Base-by-base conservation (phyloP, 2,329 filamentous ascomycete genomes). In the Phoma sp. region DNA sequence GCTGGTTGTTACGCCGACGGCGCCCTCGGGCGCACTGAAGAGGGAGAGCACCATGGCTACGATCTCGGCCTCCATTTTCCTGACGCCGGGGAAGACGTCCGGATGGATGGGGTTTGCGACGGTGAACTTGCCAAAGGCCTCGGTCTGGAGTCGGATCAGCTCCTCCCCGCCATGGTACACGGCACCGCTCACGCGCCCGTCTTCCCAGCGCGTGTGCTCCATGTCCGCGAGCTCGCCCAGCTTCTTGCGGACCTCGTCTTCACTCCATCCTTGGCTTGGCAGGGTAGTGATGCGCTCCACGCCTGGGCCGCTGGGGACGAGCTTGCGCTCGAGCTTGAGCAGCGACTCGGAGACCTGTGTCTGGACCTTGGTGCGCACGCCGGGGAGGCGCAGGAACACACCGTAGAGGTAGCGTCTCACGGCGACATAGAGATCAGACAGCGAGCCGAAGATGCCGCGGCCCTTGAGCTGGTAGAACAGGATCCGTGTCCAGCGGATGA, bases 1-100 rank as follows among this genome's bases (percentile, higher is more conserved):
- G 58, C 90, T 91, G 1, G 95, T 98, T 14, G 91, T 92, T 9
- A 95, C 92, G 59, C 95, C 95, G 5, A 91, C 93, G 25, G 88
- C 91, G 50, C 87, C 88, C n/a, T 87, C 80, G 3, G 95, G 95
- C 7, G 90, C 92, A 75, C 96, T 91, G 81, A 97, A 99, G 74
- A 99, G 80, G 37, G 85, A 84, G 57, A 96, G 80, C 25, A 87
- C 92, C 93, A 99, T 99, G 62, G 93, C 90, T 46, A 99, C 95
- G 57, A 99, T 82, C 79, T 99, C 95, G 37, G 95, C 93, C 80
- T 99, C 95, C 95, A 99, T 99, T 84, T 99, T 99, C 68, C 95
- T 84, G 46, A 99, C 93, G 23, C 93, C 95, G 14, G 95, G 95
- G 78, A 99, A 99, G 36, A 99, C 93, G 77, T 99, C 95, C 6